Evolutionary conservation across 2,329 filamentous ascomycete genomes (phyloP), one percentile per base, ranked within the genome.

Genomic region (Parasarocladium wereldwijsianum): DNA sequence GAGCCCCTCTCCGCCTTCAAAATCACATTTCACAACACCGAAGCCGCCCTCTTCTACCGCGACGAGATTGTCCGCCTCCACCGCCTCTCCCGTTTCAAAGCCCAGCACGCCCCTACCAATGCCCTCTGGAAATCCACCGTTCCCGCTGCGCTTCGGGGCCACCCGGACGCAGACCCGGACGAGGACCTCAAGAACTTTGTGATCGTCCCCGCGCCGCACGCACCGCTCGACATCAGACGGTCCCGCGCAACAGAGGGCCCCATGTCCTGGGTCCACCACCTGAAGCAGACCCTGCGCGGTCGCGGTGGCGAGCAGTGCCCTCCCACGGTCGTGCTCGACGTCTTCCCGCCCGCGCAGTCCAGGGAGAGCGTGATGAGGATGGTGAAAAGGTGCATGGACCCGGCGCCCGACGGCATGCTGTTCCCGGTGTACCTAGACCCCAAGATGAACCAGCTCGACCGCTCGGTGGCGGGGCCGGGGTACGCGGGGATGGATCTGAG

Each of bases 1-100:
- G 67, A 70, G 34, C 67, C 72, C 4, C 50, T 67, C 2, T 73
- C 70, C 34, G 64, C 64, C 41, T 86, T 85, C 54, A 75, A 69
- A 50, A 55, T 87, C 32, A 59, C 81, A 32, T 87, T 86, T 57
- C 58, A 66, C 36, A 65, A 58, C 14, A 44, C 55, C 12, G 53
- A 58, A n/a, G 66, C 72, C 9, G 78, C 79, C 1, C 47, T 56
- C 6, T 59, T 66, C 23, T 86, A 81, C 49, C 62, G 67, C 32
- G 43, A 45, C 33, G 47, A 48, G 30, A 36, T 56, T 33, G 36
- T 46, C 13, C 51, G 49, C 22, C 42, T 57, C 10, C 44, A 54
- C 29, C 38, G 40, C 14, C 45, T 54, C 26, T 38, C 45, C 29
- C 44, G 43, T 10, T 36, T 45, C 26, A 49, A 43, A 24, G 35